Base-by-base conservation (phyloP, 768 basidiomycete genomes). In the Dentipellis sp. region DNA sequence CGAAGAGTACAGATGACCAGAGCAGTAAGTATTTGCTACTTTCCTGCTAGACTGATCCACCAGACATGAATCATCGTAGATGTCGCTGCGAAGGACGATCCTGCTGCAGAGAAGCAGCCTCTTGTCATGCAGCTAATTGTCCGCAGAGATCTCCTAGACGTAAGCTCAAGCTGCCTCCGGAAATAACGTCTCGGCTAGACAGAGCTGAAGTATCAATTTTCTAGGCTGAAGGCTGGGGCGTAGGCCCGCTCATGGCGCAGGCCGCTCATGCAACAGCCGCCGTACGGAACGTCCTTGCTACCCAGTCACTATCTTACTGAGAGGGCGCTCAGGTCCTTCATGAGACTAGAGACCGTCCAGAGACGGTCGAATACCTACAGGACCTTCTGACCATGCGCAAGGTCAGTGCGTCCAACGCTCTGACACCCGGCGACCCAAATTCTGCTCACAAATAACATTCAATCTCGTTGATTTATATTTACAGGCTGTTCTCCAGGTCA, bases 41-140 rank as follows among this genome's bases (percentile, higher is more conserved):
- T 29, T 29, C 29, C 29, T 29, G 3, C 29, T 6, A 29, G 29
- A 29, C 29, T 29, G 6, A 29, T 29, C 29, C 6, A 6, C 6
- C 29, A 29, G 29, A 29, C 29, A 29, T 29, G 29, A 29, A 29
- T 6, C 29, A 29, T 6, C 29, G 29, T 6, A 29, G 29, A 6
- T 29, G 29, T 29, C 29, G 6, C 29, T 29, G 29, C 29, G 3
- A 3, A 29, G 29, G 10, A 19, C 12, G 42, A 45, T 2, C 42
- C 42, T 14, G n/a, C n/a, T 9, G 19, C 12, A 9, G 16, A 12
- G n/a, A 37, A 48, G 29, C 56, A 62, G 56, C 68, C 71, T 2
- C 64, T 76, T 16, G 66, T 71, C 39, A 76, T 76, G 73, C 75
- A 76, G 62, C 72, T 76, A 16, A 60, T 76, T 40, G 73, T 76